Evolutionary conservation across 805 yeast genomes (phyloP), one percentile per base, ranked within the genome.

Genomic region (Candida qinlingensis): DNA sequence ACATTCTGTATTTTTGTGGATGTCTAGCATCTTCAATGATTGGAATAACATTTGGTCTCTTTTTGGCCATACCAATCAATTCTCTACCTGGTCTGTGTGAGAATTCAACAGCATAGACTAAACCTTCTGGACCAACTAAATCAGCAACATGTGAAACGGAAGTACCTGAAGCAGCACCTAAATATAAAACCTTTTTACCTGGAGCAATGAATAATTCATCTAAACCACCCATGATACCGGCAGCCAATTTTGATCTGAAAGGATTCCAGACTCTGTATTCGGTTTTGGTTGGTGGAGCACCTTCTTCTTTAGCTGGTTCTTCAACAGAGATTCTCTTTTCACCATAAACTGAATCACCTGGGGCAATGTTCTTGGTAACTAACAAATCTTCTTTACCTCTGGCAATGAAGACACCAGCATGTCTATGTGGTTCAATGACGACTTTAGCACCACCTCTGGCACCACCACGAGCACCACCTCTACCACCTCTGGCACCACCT

Each of bases 201-300:
- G 99, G 99, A 49, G 87, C 95, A 73, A 94, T 87, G 78, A 90
- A 95, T 62, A 94, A 75, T 76, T 94, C 97, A 70, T 92, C 99
- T 61, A 94, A 75, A 86, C 99, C 99, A 76, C 99, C 99, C 89
- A 94, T 87, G 60, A 94, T 88, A 87, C 99, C 99, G 55, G 99
- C 99, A 69, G 99, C 99, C 76, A 94, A 79, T 81, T 94, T 94
- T 52, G 98, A 92, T 84, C 99, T 87, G 87, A 94, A 94, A 56
- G 99, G 99, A 76, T 94, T 94, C 99, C 99, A 94, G 60, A 94
- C 99, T 81, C 99, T 91, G 84, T 94, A 94, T 78, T 94, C 99
- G 54, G 83, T 80, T 79, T 94, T 94, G 66, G 97, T 90, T 58
- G 94, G 83, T 59, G 94, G 87, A 51, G 83, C 87, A 66, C 85